Base-by-base conservation (phyloP, 768 basidiomycete genomes). In the Trametes gibbosa region DNA sequence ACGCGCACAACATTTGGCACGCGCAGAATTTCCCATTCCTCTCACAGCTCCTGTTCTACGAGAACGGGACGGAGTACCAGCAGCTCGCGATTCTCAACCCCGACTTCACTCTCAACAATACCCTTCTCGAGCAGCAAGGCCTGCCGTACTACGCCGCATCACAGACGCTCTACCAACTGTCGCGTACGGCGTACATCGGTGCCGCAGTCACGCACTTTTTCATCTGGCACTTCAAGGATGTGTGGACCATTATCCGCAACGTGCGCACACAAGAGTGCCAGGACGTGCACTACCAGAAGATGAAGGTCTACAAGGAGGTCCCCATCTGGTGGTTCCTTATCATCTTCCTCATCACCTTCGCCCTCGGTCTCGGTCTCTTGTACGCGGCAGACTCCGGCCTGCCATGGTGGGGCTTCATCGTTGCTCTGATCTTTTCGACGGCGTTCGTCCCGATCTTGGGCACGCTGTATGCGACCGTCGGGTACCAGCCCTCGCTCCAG, bases 21-120 rank as follows among this genome's bases (percentile, higher is more conserved):
- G 79, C 78, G 1, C 78, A 81, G 63, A 81, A 75, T 63, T 83
- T 85, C 72, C 84, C 84, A 0, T 84, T 84, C 71, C 70, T 76
- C 37, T 24, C 70, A 49, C 64, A 62, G 59, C 49, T 61, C 23
- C 52, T 63, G 42, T 58, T 56, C 55, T 77, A 79, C 61, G 74
- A 79, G 64, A 81, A 84, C 39, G 82, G 82, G 0, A 77, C 81
- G 0, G 21, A 68, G 5, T 86, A 80, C 66, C 68, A 85, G 49
- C 85, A 86, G 65, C 70, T 73, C 8, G 49, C 72, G 14, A 86
- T 86, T 63, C 71, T 87, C 50, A 77, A 82, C 64, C 72, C 76
- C 17, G 76, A 84, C 61, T 81, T 79, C 53, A 75, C 75, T 10
- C 75, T 86, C 12, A 81, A 86, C 61, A 71, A 68, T 0, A 73